Evolutionary conservation across 805 yeast genomes (phyloP), one percentile per base, ranked within the genome.

Genomic region (Candida insectorum): DNA sequence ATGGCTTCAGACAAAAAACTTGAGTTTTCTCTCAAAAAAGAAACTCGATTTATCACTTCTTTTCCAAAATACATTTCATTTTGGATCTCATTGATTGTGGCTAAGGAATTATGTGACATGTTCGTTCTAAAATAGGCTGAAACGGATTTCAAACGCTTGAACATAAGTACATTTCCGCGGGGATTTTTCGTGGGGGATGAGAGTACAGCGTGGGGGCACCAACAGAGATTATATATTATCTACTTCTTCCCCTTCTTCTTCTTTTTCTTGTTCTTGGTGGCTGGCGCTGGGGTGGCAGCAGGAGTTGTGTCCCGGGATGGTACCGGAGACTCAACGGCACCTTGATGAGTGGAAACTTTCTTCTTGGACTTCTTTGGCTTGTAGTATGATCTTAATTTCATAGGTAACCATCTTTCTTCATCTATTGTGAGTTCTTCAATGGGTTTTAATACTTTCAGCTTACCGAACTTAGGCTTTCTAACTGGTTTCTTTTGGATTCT

Each of bases 351-450:
- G 28, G 56, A 43, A 17, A 32, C 28, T 39, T 54, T 55, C 37
- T 54, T 60, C 25, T 77, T 81, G 44, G 79, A 75, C 64, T 77
- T 79, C 52, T 85, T 82, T 10, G 94, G 85, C 57, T 78, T 85
- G 62, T 83, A 88, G 48, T 80, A 77, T 5, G 88, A 74, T 56
- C 97, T 77, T 53, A 89, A 94, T 53, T 79, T 83, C 71, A 84
- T 48, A 15, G 96, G 95, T 31, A 91, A 58, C 97, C 97, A 89
- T 62, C 97, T 81, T 58, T 89, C 97, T 43, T 51, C 30, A 58
- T 79, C 60, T 42, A 75, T 45, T 13, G 26, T 37, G 10, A 56
- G 34, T 26, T 56, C 51, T 3, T 47, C 48, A 16, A 39, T 44
- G 5, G 59, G 55, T 33, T 54, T 56, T 14, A 54, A 13, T 12